Conservation (phyloP, 352 stramenopile species). For the Thraustochytrium sp. region DNA sequence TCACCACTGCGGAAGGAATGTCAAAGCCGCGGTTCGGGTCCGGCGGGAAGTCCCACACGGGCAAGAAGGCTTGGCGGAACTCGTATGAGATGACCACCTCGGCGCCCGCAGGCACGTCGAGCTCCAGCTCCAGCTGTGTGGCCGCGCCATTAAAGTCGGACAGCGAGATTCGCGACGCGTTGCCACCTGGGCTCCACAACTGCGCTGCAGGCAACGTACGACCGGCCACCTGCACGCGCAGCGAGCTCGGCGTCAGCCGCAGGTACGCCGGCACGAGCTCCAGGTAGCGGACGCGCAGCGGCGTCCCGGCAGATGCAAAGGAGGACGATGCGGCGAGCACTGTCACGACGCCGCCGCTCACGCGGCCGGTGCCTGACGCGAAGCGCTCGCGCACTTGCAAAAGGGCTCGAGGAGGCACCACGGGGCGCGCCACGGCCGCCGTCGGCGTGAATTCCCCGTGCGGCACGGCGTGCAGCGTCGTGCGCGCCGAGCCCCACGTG, state of each 20-base stretch:
- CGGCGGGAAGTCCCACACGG: conserved; percentile 68
- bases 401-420: not conserved
- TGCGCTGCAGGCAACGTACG: not conserved
- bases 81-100: conserved; percentile 64
- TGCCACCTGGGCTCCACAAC: not conserved
- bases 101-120: conserved; percentile 57
- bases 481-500: not conserved
- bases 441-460: not conserved
- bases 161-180: not conserved
- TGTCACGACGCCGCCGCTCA: conserved; percentile 65
- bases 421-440: not conserved
- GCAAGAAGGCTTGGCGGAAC: conserved; percentile 72
- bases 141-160: not conserved
- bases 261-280: not conserved
- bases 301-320: not conserved
- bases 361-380: conserved; percentile 66
- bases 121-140: not conserved
- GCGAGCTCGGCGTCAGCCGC: not conserved
- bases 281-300: not conserved
- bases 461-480: not conserved
- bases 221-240: not conserved
- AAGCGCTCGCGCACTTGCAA: conserved; percentile 60
- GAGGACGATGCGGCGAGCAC: not conserved
- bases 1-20: conserved; percentile 57
- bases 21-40: conserved; percentile 77